These are phyloP conservation scores for Hygrocybe punicea DNA, from an alignment of 768 basidiomycete genomes.

Conservation along the genomic window DNA sequence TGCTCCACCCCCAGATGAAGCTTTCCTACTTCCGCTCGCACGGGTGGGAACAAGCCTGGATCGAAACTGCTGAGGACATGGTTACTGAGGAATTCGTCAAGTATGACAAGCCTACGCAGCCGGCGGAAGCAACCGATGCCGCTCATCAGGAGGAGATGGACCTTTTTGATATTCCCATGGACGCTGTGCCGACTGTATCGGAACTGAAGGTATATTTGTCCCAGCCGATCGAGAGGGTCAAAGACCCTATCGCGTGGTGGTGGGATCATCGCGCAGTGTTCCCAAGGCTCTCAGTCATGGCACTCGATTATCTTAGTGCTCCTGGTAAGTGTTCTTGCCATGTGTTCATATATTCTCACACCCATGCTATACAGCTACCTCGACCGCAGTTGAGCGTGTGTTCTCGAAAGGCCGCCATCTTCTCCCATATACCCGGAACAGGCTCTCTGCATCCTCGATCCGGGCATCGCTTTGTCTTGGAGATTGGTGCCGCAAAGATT, in stretches of 20 bases:
- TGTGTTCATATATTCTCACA: not conserved
- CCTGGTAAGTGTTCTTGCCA: not conserved
- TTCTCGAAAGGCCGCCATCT: constrained; percentile 19
- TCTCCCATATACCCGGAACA: constrained; percentile 11
- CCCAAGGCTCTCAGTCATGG: constrained; percentile 26
- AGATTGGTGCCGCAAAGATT: constrained; percentile 13
- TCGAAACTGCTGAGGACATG: constrained; percentile 16
- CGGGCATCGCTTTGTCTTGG: constrained; percentile 22
- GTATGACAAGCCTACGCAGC: not conserved
- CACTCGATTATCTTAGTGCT: constrained; percentile 22
- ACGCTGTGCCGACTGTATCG: not conserved
- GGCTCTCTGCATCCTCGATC: constrained; percentile 15
- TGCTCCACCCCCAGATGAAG: constrained; percentile 29
- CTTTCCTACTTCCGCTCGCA: constrained; percentile 24
- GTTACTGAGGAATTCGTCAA: constrained; percentile 14
- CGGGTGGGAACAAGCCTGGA: constrained; percentile 24
- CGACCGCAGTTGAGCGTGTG: constrained; percentile 24
- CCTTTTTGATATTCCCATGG: not conserved
- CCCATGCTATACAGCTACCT: constrained; percentile 16
- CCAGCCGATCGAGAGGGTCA: constrained; percentile 6
- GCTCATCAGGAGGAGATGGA: not conserved
- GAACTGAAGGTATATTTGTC: constrained; percentile 23
- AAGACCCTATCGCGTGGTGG: constrained; percentile 24
- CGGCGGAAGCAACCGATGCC: not conserved
- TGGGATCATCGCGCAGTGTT: constrained; percentile 10